A percentile compares a stretch with the other conserved stretches of the same genome.
phyloP scores from a whole-genome alignment of 2,329 filamentous ascomycete genomes.

The Gaeumannomyces tritici region DNA sequence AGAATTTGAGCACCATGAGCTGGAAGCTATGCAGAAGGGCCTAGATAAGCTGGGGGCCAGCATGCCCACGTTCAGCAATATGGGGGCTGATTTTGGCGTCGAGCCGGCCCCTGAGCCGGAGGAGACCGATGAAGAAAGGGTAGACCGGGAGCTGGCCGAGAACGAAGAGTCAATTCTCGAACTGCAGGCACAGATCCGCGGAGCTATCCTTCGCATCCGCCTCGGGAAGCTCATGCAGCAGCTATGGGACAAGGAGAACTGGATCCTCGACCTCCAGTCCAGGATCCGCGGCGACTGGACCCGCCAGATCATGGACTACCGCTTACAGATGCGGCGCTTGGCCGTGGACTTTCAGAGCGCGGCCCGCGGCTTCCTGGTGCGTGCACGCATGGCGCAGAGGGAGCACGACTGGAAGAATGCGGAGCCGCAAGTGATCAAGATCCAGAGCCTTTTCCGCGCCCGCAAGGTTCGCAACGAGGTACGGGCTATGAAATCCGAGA shows the following conservation, averaged over 20 bases:
- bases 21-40: slow-evolving; percentile 94
- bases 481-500: slow-evolving; percentile 44
- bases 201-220: slow-evolving; percentile 65
- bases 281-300: slow-evolving; percentile 81
- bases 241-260: slow-evolving; percentile 77
- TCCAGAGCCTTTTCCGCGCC: slow-evolving; percentile 75
- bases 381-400: slow-evolving; percentile 51
- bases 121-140: slow-evolving; percentile 84
- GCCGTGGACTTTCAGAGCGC: slow-evolving; percentile 72
- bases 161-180: slow-evolving; percentile 65
- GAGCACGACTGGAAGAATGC: slow-evolving; percentile 60
- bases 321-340: slow-evolving; percentile 73
- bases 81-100: slow-evolving; percentile 90
- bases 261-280: slow-evolving; percentile 73
- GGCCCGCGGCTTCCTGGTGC: slow-evolving; percentile 64
- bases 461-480: slow-evolving; percentile 53
- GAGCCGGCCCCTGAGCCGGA: slow-evolving; percentile 62
- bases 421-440: slow-evolving; percentile 61
- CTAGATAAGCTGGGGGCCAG: slow-evolving; percentile 89
- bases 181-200: slow-evolving; percentile 78
- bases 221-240: slow-evolving; percentile 78
- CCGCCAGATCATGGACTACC: slow-evolving; percentile 73
- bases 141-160: slow-evolving; percentile 71
- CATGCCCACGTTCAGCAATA: slow-evolving; percentile 97
- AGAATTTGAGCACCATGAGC: slow-evolving; percentile 93